Conservation (phyloP, 2,329 filamentous ascomycete genomes). For the Aspergillus pseudoglaucus region DNA sequence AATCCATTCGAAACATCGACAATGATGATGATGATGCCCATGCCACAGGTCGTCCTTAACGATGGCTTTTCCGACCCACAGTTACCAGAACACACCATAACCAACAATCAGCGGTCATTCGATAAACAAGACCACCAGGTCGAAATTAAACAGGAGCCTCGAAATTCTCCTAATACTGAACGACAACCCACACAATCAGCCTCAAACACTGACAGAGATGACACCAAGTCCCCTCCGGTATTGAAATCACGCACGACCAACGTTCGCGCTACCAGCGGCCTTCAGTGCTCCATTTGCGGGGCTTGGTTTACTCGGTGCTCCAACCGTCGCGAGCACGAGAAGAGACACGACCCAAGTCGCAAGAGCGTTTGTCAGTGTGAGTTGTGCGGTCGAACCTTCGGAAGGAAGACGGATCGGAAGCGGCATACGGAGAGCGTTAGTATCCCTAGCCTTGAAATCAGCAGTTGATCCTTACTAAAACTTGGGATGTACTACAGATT, state of each 20-base stretch:
- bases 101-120: background rate
- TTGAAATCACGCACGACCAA: background rate
- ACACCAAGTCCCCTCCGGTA: background rate
- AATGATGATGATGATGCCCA: slow-evolving; percentile 2
- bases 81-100: background rate
- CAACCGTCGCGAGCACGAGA: slow-evolving; percentile 81
- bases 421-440: slow-evolving; percentile 51
- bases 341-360: slow-evolving; percentile 70
- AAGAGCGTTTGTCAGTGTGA: slow-evolving; percentile 65
- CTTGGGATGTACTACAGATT: slow-evolving; percentile 44
- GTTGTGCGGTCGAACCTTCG: slow-evolving; percentile 68
- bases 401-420: slow-evolving; percentile 70
- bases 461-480: no score
- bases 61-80: background rate
- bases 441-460: background rate
- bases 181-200: background rate
- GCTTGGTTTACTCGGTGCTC: slow-evolving; percentile 77
- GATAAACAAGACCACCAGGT: background rate
- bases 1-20: background rate
- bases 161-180: background rate
- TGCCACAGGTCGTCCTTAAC: slow-evolving; percentile 2
- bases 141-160: background rate
- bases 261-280: slow-evolving; percentile 50
- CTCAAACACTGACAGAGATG: background rate
- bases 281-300: slow-evolving; percentile 68